phyloP scores from a whole-genome alignment of 495 filamentous ascomycete genomes.

The Parachaetomium inaequale region DNA sequence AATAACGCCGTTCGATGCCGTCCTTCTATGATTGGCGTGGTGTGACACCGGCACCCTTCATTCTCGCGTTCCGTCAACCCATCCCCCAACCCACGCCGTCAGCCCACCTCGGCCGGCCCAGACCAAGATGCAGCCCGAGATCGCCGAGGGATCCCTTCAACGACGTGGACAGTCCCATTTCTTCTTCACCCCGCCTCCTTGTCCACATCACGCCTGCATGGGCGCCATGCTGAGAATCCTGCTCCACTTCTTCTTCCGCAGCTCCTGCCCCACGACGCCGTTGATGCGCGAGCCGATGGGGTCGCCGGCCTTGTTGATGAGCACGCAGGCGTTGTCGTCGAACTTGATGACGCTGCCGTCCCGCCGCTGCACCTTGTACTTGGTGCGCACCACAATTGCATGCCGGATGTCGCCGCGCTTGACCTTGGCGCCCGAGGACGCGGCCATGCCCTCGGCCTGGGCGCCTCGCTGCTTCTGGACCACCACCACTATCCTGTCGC shows the following conservation, averaged over 20 bases:
- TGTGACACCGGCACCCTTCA: neutral
- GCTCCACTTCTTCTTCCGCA: conserved; percentile 87
- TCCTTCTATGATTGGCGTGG: neutral
- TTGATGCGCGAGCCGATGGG: conserved; percentile 91
- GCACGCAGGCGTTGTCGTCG: conserved; percentile 96
- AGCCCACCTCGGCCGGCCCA: neutral
- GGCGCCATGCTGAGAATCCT: conserved; percentile 97
- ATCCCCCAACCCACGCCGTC: neutral
- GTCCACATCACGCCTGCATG: conserved; percentile 69
- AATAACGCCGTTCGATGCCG: conserved; percentile 17
- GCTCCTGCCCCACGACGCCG: conserved; percentile 80
- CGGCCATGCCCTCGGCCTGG: conserved; percentile 50
- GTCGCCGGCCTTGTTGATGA: conserved; percentile 96
- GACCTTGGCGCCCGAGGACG: conserved; percentile 75
- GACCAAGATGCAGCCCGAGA: neutral
- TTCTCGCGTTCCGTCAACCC: neutral
- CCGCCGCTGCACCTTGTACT: conserved; percentile 75
- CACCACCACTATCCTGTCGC: conserved; percentile 95
- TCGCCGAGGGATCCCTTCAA: neutral
- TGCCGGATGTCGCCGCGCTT: conserved; percentile 95
- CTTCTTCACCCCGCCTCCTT: neutral
- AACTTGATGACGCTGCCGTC: conserved; percentile 90
- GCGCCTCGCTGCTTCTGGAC: conserved; percentile 87
- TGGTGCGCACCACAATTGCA: conserved; percentile 89
- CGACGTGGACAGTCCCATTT: neutral